Evolutionary conservation across 2,329 filamentous ascomycete genomes (phyloP).

Genomic region (Colletotrichum liaoningense): DNA sequence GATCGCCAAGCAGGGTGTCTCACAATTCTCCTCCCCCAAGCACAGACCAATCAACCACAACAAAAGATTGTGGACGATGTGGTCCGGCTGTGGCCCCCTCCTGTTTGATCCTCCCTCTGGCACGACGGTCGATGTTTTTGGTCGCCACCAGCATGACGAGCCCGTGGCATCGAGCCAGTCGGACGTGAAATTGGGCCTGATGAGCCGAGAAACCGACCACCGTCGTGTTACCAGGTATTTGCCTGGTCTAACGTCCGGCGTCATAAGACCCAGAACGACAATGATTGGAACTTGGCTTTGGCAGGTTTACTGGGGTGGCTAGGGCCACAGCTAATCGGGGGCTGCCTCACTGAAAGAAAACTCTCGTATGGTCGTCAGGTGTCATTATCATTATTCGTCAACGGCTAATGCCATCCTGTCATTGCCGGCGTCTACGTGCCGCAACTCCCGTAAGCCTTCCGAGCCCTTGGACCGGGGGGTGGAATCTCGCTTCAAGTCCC

Average conservation of each 20-base stretch:
- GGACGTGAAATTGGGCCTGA: neutral
- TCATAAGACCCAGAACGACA: neutral
- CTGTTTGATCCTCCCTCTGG: conserved; percentile 34
- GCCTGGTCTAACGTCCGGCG: neutral
- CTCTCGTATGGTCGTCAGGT: neutral
- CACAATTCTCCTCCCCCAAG: neutral
- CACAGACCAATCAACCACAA: conserved; percentile 12
- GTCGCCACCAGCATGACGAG: conserved; percentile 14
- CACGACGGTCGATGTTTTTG: conserved; percentile 27
- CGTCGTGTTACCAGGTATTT: neutral
- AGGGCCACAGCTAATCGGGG: conserved; percentile 30
- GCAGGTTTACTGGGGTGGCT: conserved; percentile 17
- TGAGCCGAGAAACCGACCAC: neutral
- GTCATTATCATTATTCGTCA: conserved; percentile 1
- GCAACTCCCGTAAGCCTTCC: neutral
- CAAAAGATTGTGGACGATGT: neutral
- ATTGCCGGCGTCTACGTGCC: neutral
- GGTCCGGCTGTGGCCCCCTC: conserved; percentile 31
- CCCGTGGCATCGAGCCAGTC: conserved; percentile 1
- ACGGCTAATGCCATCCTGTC: neutral
- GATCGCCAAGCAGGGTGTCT: neutral
- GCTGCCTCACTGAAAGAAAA: neutral
- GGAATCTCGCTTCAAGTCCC: neutral
- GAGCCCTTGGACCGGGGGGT: neutral
- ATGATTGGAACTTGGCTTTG: neutral